Base-by-base conservation (phyloP, 164 flowering plant species). In the Dillenia suffruticosa region DNA sequence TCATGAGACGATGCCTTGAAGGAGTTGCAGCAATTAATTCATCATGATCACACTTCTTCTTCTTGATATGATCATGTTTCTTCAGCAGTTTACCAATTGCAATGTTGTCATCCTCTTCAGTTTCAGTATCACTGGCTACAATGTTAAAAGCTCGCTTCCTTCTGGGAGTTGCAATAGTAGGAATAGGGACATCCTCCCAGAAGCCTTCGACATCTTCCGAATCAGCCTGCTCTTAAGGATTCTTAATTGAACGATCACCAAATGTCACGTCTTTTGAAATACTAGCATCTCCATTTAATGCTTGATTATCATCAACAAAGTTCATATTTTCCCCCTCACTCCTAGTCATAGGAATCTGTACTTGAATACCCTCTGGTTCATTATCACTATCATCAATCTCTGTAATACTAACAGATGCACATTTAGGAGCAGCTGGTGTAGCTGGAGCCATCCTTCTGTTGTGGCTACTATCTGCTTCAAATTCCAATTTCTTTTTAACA, bases 311-410 rank as follows among this genome's bases (percentile, higher is more conserved):
- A 48, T 53, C 47, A 56, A 17, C 9, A 16, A 12, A 40, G 9
- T 4, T 54, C 22, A 44, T 56, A 32, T 32, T 32, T 32, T 5
- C 40, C 3, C 10, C 13, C 26, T 26, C 17, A 43, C n/a, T 58
- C 32, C 24, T 12, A 13, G 57, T 43, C 12, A 56, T 48, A 44
- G 51, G 24, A 48, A 49, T 26, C 54, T 57, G 59, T 15, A 43
- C 9, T 17, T 48, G 43, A n/a, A 32, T 13, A 43, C 6, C 40
- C 43, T 73, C 69, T 46, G 44, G 13, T 44, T 81, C 84, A 44
- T 75, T 81, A 49, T 82, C 89, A 68, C 79, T 73, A 56, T 79
- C 86, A 76, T 52, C 61, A 49, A 83, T 71, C 26, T 71, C 68
- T 58, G 76, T 77, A 56, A 75, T 15, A 14, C 62, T 75, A 54